phyloP scores from a whole-genome alignment of 2,329 filamentous ascomycete genomes.

The Stemphylium vesicarium region DNA sequence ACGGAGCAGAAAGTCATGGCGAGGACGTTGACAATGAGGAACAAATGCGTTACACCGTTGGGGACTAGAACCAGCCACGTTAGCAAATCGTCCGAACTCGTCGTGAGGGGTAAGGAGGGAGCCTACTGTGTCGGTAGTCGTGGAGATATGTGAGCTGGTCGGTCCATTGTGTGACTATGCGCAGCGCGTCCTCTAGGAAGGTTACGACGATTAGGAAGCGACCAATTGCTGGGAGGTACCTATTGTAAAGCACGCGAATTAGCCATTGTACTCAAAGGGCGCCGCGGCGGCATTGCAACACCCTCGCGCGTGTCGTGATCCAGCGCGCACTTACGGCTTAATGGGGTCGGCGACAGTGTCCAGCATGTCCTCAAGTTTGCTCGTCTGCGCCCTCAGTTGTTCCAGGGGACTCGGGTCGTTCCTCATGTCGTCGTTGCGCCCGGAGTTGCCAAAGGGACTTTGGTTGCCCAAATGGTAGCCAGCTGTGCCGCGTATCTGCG shows the following conservation, averaged over 20 bases:
- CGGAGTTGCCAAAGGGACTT: constrained; percentile 71
- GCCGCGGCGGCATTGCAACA: background rate
- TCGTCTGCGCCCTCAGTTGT: constrained; percentile 90
- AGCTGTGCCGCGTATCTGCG: constrained; percentile 68
- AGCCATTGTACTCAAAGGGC: constrained; percentile 19
- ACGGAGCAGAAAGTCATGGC: constrained; percentile 83
- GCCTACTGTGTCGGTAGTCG: constrained; percentile 87
- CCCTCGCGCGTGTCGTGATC: constrained; percentile 1
- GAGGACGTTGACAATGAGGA: constrained; percentile 88
- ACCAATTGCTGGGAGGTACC: constrained; percentile 92
- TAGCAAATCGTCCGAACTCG: constrained; percentile 20
- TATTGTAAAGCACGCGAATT: constrained; percentile 50
- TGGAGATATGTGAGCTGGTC: constrained; percentile 93
- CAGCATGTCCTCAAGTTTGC: constrained; percentile 95
- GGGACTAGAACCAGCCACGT: constrained; percentile 67
- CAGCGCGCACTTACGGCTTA: constrained; percentile 78
- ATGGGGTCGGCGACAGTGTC: constrained; percentile 87
- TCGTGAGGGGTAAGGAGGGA: background rate
- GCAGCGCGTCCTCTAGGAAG: constrained; percentile 93
- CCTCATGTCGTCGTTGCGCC: constrained; percentile 62
- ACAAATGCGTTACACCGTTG: constrained; percentile 84
- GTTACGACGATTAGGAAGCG: constrained; percentile 98
- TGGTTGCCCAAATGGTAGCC: constrained; percentile 83
- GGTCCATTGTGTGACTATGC: constrained; percentile 96
- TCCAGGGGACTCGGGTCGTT: constrained; percentile 81